phyloP scores from a whole-genome alignment of 1,139 yeast species.

The Saccharomyces pastorianus region DNA sequence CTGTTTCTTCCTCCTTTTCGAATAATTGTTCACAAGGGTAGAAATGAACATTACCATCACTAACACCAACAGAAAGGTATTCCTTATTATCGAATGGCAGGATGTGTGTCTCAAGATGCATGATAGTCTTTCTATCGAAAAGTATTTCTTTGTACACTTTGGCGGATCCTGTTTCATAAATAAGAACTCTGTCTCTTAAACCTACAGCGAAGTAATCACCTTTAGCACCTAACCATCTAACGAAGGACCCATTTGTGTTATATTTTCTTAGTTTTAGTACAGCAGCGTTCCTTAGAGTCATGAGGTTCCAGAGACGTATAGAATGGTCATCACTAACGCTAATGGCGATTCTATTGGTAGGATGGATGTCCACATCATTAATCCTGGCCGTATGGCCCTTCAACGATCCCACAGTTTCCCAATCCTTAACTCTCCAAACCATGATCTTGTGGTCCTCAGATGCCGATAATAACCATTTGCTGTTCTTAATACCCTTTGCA shows the following conservation, averaged over 20 bases:
- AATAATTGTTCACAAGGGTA: slow-evolving; percentile 37
- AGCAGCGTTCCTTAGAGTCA: slow-evolving; percentile 97
- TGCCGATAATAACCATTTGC: slow-evolving; percentile 85
- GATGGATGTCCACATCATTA: slow-evolving; percentile 82
- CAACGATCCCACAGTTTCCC: slow-evolving; percentile 86
- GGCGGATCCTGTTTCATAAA: slow-evolving; percentile 62
- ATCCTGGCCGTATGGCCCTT: slow-evolving; percentile 78
- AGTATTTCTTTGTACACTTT: slow-evolving; percentile 44
- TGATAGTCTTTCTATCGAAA: slow-evolving; percentile 47
- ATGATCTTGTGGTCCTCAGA: slow-evolving; percentile 86
- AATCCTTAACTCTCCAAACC: slow-evolving; percentile 92
- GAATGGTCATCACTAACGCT: slow-evolving; percentile 82
- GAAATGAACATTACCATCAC: slow-evolving; percentile 63
- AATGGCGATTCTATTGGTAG: slow-evolving; percentile 84
- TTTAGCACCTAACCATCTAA: slow-evolving; percentile 46
- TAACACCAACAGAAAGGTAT: slow-evolving; percentile 59
- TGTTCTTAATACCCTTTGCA: slow-evolving; percentile 31
- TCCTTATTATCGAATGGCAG: slow-evolving; percentile 38
- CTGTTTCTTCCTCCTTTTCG: slow-evolving; percentile 23
- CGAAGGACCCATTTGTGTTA: slow-evolving; percentile 60
- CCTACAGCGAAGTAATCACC: slow-evolving; percentile 76
- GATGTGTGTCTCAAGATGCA: slow-evolving; percentile 52
- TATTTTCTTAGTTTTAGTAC: slow-evolving; percentile 64
- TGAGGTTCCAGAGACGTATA: slow-evolving; percentile 83
- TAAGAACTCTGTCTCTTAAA: slow-evolving; percentile 50